These are phyloP conservation scores for Dothideomycetes sp. DNA, from an alignment of 2,329 filamentous ascomycete genomes.

Conservation along the genomic window DNA sequence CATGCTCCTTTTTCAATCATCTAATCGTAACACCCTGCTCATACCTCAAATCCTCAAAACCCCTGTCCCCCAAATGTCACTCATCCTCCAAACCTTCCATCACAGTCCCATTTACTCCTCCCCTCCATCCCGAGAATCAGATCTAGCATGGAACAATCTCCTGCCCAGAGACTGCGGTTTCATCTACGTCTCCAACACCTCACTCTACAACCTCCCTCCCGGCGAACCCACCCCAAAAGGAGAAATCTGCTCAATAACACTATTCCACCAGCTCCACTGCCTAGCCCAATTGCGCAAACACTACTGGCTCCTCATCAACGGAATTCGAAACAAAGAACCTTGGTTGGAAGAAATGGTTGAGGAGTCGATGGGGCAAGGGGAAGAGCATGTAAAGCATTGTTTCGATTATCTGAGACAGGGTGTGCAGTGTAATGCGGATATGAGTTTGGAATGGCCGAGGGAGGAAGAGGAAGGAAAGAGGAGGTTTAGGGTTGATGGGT, in stretches of 20 bases:
- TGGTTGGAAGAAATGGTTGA: slow-evolving; percentile 18
- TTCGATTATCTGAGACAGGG: slow-evolving; percentile 25
- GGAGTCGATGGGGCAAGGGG: slow-evolving; percentile 12
- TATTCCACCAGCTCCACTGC: slow-evolving; percentile 30
- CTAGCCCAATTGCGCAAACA: slow-evolving; percentile 24
- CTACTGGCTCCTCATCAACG: slow-evolving; percentile 20
- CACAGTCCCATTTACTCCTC: slow-evolving; percentile 20
- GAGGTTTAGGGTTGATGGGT: slow-evolving; percentile 28
- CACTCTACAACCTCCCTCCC: slow-evolving; percentile 20
- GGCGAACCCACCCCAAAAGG: slow-evolving; percentile 21
- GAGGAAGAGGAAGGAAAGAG: slow-evolving; percentile 18
- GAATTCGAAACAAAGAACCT: slow-evolving; percentile 17
- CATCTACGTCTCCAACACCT: slow-evolving; percentile 21
- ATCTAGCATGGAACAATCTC: slow-evolving; percentile 23
- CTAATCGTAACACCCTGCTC: background rate
- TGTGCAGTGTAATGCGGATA: slow-evolving; percentile 22
- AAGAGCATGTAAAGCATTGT: slow-evolving; percentile 23
- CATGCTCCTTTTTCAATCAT: background rate
- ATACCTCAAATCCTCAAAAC: slow-evolving; percentile 2
- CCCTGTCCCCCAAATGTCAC: slow-evolving; percentile 16
- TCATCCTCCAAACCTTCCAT: slow-evolving; percentile 19
- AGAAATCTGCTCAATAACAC: slow-evolving; percentile 26
- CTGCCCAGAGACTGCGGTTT: slow-evolving; percentile 27
- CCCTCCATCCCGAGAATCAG: slow-evolving; percentile 18
- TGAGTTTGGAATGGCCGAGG: slow-evolving; percentile 25